These are phyloP conservation scores for Chalciporus pseudorubinellus DNA, from an alignment of 768 basidiomycete species.

Conservation along the genomic window DNA sequence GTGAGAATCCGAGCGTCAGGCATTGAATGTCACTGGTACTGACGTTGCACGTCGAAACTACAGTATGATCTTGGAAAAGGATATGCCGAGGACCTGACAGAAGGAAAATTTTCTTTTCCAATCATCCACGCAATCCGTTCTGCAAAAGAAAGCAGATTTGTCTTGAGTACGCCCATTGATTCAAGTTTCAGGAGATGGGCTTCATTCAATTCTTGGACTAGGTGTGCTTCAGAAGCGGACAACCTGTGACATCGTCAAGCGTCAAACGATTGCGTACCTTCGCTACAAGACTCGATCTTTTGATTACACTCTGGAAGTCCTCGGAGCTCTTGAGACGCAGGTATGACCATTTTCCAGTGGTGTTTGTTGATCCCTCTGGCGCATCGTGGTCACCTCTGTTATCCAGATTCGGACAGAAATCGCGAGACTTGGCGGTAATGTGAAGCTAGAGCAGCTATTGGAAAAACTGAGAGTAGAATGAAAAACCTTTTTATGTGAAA, in stretches of 20 bases:
- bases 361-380: too few relatives aligned
- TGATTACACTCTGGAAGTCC: constrained; percentile 71
- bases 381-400: too few relatives aligned
- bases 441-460: constrained; percentile 51
- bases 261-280: constrained; percentile 74
- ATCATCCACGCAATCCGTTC: constrained; percentile 80
- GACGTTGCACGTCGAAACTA: too few relatives aligned
- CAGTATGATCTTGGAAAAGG: constrained; percentile 84
- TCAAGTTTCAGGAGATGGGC: not conserved
- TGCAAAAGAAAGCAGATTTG: constrained; percentile 70
- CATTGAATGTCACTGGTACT: too few relatives aligned
- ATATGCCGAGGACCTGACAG: constrained; percentile 87
- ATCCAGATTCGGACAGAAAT: constrained; percentile 56
- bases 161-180: constrained; percentile 59
- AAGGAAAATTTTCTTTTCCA: constrained; percentile 95
- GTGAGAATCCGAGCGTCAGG: constrained; percentile 34
- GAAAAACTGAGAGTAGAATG: constrained; percentile 26
- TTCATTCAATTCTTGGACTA: constrained; percentile 27
- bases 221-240: constrained; percentile 81
- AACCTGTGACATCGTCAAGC: constrained; percentile 73
- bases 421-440: constrained; percentile 68
- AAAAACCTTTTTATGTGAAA: too few relatives aligned
- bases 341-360: too few relatives aligned
- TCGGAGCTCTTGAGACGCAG: constrained; percentile 16
- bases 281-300: constrained; percentile 72